Percentiles rank a stretch among this genome's conserved stretches.
phyloP scores from a whole-genome alignment of 1,284 basidiomycete species.

The Ustilago tritici region DNA sequence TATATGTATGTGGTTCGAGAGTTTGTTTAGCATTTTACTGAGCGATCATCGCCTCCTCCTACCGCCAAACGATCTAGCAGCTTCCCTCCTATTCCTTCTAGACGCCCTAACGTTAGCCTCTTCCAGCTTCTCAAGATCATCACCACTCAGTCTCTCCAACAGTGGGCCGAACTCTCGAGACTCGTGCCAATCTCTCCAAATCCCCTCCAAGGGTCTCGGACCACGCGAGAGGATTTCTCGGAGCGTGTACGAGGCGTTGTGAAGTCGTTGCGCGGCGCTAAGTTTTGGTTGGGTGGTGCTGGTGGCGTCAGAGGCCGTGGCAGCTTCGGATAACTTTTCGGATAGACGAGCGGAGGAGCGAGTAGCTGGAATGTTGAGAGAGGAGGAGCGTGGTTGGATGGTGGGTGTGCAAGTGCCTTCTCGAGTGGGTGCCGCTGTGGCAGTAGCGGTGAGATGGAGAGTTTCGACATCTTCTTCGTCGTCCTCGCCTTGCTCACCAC shows the following conservation, averaged over 20 bases:
- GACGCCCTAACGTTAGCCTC: slow-evolving; percentile 57
- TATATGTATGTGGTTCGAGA: too few species aligned
- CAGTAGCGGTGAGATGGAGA: slow-evolving; percentile 51
- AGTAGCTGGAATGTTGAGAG: slow-evolving; percentile 12
- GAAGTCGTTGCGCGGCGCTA: slow-evolving; percentile 31
- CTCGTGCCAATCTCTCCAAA: slow-evolving; percentile 96
- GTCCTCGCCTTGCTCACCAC: slow-evolving; percentile 19
- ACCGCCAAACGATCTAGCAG: slow-evolving; percentile 32
- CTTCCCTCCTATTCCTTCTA: slow-evolving; percentile 59
- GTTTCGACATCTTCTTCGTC: slow-evolving; percentile 54
- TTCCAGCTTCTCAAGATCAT: slow-evolving; percentile 82
- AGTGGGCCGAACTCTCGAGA: slow-evolving; percentile 90
- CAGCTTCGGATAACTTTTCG: slow-evolving; percentile 18
- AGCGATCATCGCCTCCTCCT: slow-evolving; percentile 19
- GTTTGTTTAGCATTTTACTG: background rate
- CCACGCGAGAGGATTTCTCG: slow-evolving; percentile 71
- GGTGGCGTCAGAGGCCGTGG: background rate
- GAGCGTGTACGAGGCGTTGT: slow-evolving; percentile 48
- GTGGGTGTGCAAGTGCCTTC: slow-evolving; percentile 46
- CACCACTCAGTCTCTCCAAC: slow-evolving; percentile 84
- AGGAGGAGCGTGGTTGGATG: slow-evolving; percentile 12
- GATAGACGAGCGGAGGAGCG: slow-evolving; percentile 42
- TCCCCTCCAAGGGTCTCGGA: slow-evolving; percentile 83
- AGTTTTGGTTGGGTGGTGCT: slow-evolving; percentile 13
- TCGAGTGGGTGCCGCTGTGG: slow-evolving; percentile 39